These are phyloP conservation scores for Nakataea oryzae DNA, from an alignment of 2,329 filamentous ascomycete genomes.

Conservation along the genomic window DNA sequence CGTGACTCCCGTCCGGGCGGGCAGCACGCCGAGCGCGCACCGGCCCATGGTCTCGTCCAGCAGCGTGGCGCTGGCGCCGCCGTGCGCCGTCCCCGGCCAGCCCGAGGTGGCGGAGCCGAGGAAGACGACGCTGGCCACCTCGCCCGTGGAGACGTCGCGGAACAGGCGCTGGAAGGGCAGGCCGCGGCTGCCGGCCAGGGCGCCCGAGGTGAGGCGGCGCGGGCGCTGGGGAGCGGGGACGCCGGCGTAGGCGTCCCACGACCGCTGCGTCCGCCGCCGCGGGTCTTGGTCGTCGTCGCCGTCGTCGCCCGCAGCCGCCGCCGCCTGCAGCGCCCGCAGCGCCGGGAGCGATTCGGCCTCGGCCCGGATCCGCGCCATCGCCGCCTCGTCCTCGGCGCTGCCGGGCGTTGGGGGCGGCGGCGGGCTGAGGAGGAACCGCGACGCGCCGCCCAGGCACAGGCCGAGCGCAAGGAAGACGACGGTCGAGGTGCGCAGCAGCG, in stretches of 20 bases:
- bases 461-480: slow-evolving; percentile 4
- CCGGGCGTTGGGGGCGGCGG: slow-evolving; percentile 2
- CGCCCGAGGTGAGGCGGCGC: slow-evolving; percentile 27
- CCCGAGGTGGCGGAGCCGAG: slow-evolving; percentile 55
- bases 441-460: background rate
- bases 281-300: background rate
- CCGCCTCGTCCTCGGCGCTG: slow-evolving; percentile 2
- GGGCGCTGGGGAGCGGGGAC: slow-evolving; percentile 3
- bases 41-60: slow-evolving; percentile 61
- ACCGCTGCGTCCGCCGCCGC: slow-evolving; percentile 4
- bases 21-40: slow-evolving; percentile 40
- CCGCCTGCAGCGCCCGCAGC: slow-evolving; percentile 6
- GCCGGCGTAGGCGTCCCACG: slow-evolving; percentile 1
- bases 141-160: slow-evolving; percentile 46
- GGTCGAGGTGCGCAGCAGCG: slow-evolving; percentile 17
- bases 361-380: background rate
- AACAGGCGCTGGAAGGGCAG: slow-evolving; percentile 51
- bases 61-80: slow-evolving; percentile 57
- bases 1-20: slow-evolving; percentile 40
- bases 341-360: slow-evolving; percentile 3
- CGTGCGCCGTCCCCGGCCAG: slow-evolving; percentile 64
- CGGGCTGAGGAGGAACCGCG: background rate
- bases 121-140: slow-evolving; percentile 53
- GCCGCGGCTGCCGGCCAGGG: slow-evolving; percentile 28
- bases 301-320: background rate